A percentile compares a stretch with the other conserved stretches of the same genome.
These are phyloP conservation scores for Magnaporthales sp. DNA, from an alignment of 2,329 filamentous ascomycete species.

Conservation along the genomic window DNA sequence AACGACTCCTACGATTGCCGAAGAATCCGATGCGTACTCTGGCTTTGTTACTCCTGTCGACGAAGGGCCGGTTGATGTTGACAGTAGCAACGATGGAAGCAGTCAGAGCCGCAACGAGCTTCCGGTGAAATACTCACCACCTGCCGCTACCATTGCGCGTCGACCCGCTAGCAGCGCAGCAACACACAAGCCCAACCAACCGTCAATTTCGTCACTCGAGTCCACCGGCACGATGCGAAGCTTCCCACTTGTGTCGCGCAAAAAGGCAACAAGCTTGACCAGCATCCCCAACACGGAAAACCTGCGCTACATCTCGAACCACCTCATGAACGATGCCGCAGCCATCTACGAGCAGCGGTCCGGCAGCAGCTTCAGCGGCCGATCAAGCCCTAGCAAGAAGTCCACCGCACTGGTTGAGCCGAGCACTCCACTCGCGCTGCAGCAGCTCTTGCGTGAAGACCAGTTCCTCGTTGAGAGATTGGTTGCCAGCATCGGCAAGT, in stretches of 20 bases:
- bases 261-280: slow-evolving; percentile 7
- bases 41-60: background rate
- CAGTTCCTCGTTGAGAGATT: slow-evolving; percentile 51
- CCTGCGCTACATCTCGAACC: slow-evolving; percentile 36
- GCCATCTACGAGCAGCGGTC: slow-evolving; percentile 27
- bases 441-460: slow-evolving; percentile 44
- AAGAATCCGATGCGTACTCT: background rate
- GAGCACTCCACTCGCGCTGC: slow-evolving; percentile 29
- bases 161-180: slow-evolving; percentile 33
- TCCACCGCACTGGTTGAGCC: slow-evolving; percentile 4
- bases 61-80: background rate
- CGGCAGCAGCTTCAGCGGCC: slow-evolving; percentile 6
- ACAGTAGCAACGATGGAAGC: background rate
- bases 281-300: slow-evolving; percentile 20
- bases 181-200: slow-evolving; percentile 34
- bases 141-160: slow-evolving; percentile 25
- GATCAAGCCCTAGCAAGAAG: background rate
- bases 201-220: slow-evolving; percentile 47
- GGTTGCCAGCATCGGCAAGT: slow-evolving; percentile 50
- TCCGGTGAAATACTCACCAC: slow-evolving; percentile 1
- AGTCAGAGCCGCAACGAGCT: background rate
- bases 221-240: slow-evolving; percentile 52
- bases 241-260: slow-evolving; percentile 44
- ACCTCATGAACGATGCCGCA: slow-evolving; percentile 38
- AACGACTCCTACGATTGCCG: background rate